These are phyloP conservation scores for Peltaster fructicola DNA, from an alignment of 2,329 filamentous ascomycete species.

Conservation along the genomic window DNA sequence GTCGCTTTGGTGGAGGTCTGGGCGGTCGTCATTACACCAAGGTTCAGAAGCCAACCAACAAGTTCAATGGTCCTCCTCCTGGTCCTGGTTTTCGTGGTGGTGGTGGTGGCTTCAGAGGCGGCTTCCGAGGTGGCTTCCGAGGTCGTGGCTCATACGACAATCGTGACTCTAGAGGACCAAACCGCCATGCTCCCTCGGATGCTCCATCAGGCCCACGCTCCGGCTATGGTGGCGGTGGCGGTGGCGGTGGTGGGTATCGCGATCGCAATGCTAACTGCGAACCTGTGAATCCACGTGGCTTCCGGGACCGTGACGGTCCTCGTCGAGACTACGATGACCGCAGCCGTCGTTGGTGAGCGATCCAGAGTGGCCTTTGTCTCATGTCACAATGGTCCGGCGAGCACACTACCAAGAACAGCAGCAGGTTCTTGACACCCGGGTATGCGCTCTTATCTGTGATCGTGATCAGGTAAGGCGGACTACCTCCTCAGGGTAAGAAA, in stretches of 20 bases:
- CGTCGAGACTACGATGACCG: constrained; percentile 29
- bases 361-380: background rate
- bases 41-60: constrained; percentile 46
- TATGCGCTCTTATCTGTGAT: too few species aligned
- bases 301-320: constrained; percentile 34
- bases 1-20: constrained; percentile 77
- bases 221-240: constrained; percentile 19
- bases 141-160: constrained; percentile 24
- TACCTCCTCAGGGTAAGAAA: constrained; percentile 21
- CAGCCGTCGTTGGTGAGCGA: constrained; percentile 23
- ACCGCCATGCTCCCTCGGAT: constrained; percentile 30
- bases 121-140: constrained; percentile 7
- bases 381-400: background rate
- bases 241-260: constrained; percentile 19
- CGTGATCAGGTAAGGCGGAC: constrained; percentile 23
- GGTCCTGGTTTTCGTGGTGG: constrained; percentile 40
- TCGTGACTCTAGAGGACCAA: constrained; percentile 24
- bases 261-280: constrained; percentile 68
- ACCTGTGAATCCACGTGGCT: constrained; percentile 53
- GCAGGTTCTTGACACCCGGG: too few species aligned
- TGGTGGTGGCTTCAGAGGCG: constrained; percentile 10
- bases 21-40: constrained; percentile 90
- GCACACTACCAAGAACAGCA: constrained; percentile 6
- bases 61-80: constrained; percentile 36
- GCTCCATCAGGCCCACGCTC: constrained; percentile 28